Evolutionary conservation across 225 moss, liverwort and hornwort genomes (phyloP).

Genomic region (Polytrichum commune): DNA sequence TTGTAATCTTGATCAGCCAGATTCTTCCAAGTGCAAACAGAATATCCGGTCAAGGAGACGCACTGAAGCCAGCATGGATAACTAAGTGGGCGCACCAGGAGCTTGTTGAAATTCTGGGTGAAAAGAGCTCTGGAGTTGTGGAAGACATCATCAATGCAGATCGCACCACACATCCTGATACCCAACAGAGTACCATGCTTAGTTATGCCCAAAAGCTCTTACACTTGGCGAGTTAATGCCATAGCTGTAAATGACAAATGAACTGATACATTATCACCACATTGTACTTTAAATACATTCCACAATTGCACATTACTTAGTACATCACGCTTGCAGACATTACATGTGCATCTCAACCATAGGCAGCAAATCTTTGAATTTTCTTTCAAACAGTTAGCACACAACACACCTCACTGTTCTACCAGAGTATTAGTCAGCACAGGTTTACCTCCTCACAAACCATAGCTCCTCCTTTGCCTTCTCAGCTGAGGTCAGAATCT

Average conservation of each 20-base stretch:
- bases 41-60: constrained; percentile 48
- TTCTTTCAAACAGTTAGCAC: no score
- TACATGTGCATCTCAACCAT: no score
- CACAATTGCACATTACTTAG: no score
- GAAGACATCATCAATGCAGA: constrained; percentile 46
- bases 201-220: constrained; percentile 40
- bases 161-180: constrained; percentile 27
- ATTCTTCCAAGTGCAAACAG: constrained; percentile 51
- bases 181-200: constrained; percentile 30
- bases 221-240: constrained; percentile 27
- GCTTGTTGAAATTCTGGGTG: constrained; percentile 74
- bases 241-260: constrained; percentile 5
- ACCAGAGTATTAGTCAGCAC: no score
- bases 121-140: constrained; percentile 56
- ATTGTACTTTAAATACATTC: constrained; percentile 4
- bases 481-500: no score
- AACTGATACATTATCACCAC: background rate
- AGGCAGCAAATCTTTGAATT: no score
- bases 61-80: constrained; percentile 54
- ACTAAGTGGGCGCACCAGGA: constrained; percentile 85
- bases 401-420: no score
- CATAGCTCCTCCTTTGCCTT: no score
- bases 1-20: constrained; percentile 77
- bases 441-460: no score
- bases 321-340: no score